phyloP scores from a whole-genome alignment of 805 yeast genomes.

The Kodamaea leandrae region DNA sequence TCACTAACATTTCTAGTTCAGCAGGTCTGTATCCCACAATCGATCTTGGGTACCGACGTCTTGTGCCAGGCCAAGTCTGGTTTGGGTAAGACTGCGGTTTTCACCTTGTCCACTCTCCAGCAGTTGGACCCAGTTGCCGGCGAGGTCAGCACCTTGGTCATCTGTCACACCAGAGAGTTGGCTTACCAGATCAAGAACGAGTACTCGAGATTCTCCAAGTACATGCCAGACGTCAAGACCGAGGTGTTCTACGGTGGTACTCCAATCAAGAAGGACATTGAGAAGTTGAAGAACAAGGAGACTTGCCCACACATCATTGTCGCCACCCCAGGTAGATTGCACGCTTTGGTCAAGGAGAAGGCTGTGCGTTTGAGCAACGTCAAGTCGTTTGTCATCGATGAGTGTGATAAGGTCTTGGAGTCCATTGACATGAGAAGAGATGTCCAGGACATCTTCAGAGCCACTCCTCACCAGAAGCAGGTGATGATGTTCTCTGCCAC shows the following conservation, averaged over 20 bases:
- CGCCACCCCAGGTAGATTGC: slow-evolving; percentile 97
- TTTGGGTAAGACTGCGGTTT: slow-evolving; percentile 98
- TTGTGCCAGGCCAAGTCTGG: slow-evolving; percentile 99
- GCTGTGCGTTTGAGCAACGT: slow-evolving; percentile 80
- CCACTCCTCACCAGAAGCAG: slow-evolving; percentile 97
- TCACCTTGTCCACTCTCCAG: slow-evolving; percentile 92
- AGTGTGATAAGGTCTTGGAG: slow-evolving; percentile 97
- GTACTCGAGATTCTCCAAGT: slow-evolving; percentile 95
- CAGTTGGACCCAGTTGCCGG: slow-evolving; percentile 97
- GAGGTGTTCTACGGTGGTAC: slow-evolving; percentile 98
- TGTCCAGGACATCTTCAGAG: slow-evolving; percentile 96
- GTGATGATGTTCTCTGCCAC: slow-evolving; percentile 99
- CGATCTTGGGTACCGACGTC: slow-evolving; percentile 96
- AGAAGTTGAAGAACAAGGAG: slow-evolving; percentile 84
- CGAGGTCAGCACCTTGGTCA: slow-evolving; percentile 89
- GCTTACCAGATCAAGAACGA: slow-evolving; percentile 98
- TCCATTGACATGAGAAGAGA: slow-evolving; percentile 93
- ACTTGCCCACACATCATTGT: slow-evolving; percentile 95
- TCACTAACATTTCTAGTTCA: slow-evolving; percentile 60
- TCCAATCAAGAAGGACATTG: slow-evolving; percentile 79
- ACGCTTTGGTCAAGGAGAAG: slow-evolving; percentile 91
- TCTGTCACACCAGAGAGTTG: slow-evolving; percentile 97
- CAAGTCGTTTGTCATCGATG: slow-evolving; percentile 94
- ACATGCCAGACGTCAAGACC: slow-evolving; percentile 96
- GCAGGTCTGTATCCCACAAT: slow-evolving; percentile 97